These are phyloP conservation scores for Saccharomycopsis sp. DNA, from an alignment of 805 yeast species.

Conservation along the genomic window DNA sequence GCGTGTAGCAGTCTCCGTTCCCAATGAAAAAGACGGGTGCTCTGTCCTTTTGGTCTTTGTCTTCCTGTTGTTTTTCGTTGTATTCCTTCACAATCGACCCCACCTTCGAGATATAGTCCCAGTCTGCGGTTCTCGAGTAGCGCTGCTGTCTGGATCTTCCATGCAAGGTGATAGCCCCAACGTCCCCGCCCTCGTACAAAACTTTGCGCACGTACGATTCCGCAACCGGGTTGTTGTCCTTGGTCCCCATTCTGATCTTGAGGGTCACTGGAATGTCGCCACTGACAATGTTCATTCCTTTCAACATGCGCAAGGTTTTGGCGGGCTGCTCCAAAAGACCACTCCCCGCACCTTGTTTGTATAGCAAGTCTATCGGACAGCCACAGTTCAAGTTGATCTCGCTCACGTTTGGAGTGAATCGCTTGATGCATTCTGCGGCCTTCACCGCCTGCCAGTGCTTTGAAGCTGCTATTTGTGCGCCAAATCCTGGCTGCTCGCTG, in stretches of 20 bases:
- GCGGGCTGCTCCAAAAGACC: constrained; percentile 89
- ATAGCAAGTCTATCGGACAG: constrained; percentile 94
- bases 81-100: constrained; percentile 61
- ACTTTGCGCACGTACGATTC: constrained; percentile 62
- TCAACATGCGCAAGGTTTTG: constrained; percentile 65
- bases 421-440: constrained; percentile 74
- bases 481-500: constrained; percentile 80
- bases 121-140: constrained; percentile 84
- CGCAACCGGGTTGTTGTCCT: constrained; percentile 86
- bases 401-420: constrained; percentile 52
- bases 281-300: constrained; percentile 82
- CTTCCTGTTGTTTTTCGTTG: constrained; percentile 46
- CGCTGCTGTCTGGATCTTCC: constrained; percentile 97
- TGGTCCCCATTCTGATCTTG: constrained; percentile 87
- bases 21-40: constrained; percentile 70
- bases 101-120: constrained; percentile 79
- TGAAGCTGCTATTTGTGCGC: constrained; percentile 86
- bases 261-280: constrained; percentile 91
- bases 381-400: constrained; percentile 94
- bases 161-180: constrained; percentile 87
- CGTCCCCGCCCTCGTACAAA: constrained; percentile 61
- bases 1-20: constrained; percentile 86
- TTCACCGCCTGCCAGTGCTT: constrained; percentile 92
- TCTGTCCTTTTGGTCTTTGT: constrained; percentile 50
- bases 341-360: constrained; percentile 91